Base-by-base conservation (phyloP, 208 protist genomes). In the Naegleria lovaniensis region DNA sequence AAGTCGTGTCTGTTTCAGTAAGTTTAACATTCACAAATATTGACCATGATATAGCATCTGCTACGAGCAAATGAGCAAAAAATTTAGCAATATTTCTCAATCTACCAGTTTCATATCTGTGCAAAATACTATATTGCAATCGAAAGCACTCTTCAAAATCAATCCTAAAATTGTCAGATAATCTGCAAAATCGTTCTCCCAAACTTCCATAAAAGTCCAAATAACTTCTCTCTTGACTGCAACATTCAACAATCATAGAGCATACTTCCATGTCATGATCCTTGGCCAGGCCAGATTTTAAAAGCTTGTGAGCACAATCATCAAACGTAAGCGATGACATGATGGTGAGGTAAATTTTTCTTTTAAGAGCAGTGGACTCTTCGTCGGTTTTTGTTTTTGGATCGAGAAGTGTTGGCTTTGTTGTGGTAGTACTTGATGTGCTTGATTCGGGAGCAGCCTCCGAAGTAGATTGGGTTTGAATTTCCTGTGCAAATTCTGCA, bases 241-340 rank as follows among this genome's bases (percentile, higher is more conserved):
- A 99, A 91, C 98, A 99, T 92, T 99, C 98, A 76, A 99, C 95
- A 51, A 99, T 95, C 98, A 99, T 99, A 43, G 96, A 97, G 91
- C 94, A 97, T 29, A 99, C 85, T 95, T 98, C 94, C 92, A 75
- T 58, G 36, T 88, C 90, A 33, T 90, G 25, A 5, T 33, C 52
- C 6, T 90, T 29, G 0, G 16, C 13, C 4, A 91, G n/a, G 59
- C 91, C 90, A 40, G 95, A 87, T 85, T 97, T 97, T 16, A 99
- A 92, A 43, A 99, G 95, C 93, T 99, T 99, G 95, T 99, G 99
- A n/a, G 97, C 98, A 85, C 95, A 97, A 92, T 99, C 99, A 87
- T 99, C 98, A 76, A 97, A 98, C 88, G 96, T 95, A n/a, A 98
- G 93, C 88, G 96, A 98, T 40, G 96, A 99, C 93, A 99, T 99